These are phyloP conservation scores for Dictyostelium purpureum DNA, from an alignment of 78 protist genomes.

Conservation along the genomic window DNA sequence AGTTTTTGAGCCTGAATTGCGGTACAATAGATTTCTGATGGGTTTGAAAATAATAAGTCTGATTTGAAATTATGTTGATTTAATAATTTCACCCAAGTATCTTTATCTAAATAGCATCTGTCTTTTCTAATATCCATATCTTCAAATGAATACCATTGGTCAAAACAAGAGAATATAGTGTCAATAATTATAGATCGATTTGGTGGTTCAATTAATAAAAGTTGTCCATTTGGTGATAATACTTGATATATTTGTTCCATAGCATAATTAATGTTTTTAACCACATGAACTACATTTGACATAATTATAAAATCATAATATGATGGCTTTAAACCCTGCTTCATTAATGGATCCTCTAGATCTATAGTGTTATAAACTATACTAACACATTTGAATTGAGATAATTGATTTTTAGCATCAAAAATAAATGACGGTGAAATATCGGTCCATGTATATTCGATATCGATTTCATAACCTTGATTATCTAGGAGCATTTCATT, in stretches of 20 bases:
- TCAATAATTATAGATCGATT: background rate
- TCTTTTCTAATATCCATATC: background rate
- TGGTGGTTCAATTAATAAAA: background rate
- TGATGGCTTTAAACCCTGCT: background rate
- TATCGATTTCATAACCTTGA: background rate
- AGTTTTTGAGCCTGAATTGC: too few relatives aligned
- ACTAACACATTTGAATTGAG: background rate
- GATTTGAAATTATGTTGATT: background rate
- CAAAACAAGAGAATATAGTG: background rate
- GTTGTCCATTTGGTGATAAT: background rate
- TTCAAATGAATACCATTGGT: background rate
- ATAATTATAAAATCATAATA: background rate
- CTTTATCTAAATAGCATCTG: background rate
- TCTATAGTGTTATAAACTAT: background rate
- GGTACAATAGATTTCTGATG: background rate
- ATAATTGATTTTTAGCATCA: background rate
- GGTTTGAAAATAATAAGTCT: background rate
- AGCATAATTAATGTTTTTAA: background rate
- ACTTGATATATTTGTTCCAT: background rate
- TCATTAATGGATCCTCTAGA: background rate
- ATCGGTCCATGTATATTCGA: slow-evolving; percentile 3
- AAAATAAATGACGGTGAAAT: background rate
- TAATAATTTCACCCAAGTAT: background rate
- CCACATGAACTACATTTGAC: background rate
- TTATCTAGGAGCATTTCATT: background rate